phyloP scores from a whole-genome alignment of 805 yeast genomes.

The Monosporozyma servazzii region DNA sequence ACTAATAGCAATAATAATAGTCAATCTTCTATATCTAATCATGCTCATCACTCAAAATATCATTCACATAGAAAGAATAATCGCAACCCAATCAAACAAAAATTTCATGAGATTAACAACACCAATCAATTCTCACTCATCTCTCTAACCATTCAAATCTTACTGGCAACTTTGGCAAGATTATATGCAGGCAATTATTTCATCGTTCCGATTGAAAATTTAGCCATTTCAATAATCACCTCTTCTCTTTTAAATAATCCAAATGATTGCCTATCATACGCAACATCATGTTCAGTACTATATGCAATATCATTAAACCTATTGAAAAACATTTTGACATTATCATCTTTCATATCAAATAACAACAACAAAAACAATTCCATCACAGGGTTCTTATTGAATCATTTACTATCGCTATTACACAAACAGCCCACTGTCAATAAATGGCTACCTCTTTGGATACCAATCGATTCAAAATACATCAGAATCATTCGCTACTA shows the following conservation, averaged over 20 bases:
- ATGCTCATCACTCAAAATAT: background rate
- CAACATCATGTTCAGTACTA: slow-evolving; percentile 23
- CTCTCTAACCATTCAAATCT: slow-evolving; percentile 1
- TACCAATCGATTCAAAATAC: background rate
- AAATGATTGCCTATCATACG: slow-evolving; percentile 20
- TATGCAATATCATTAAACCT: slow-evolving; percentile 18
- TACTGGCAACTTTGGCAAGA: slow-evolving; percentile 16
- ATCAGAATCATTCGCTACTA: slow-evolving; percentile 8
- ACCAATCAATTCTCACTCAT: background rate
- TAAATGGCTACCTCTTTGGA: background rate
- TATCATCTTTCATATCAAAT: background rate
- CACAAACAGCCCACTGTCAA: background rate
- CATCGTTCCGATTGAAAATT: slow-evolving; percentile 18
- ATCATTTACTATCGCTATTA: no score
- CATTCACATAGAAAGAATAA: background rate
- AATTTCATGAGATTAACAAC: background rate
- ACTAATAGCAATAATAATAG: background rate
- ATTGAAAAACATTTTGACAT: slow-evolving; percentile 7
- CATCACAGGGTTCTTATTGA: background rate
- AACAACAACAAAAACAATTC: background rate
- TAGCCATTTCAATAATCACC: slow-evolving; percentile 25
- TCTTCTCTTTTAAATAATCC: slow-evolving; percentile 30
- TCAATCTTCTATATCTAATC: background rate
- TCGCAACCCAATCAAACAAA: background rate
- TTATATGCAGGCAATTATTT: slow-evolving; percentile 16